These are phyloP conservation scores for Aphanomyces invadans DNA, from an alignment of 352 stramenopile species.

Conservation along the genomic window DNA sequence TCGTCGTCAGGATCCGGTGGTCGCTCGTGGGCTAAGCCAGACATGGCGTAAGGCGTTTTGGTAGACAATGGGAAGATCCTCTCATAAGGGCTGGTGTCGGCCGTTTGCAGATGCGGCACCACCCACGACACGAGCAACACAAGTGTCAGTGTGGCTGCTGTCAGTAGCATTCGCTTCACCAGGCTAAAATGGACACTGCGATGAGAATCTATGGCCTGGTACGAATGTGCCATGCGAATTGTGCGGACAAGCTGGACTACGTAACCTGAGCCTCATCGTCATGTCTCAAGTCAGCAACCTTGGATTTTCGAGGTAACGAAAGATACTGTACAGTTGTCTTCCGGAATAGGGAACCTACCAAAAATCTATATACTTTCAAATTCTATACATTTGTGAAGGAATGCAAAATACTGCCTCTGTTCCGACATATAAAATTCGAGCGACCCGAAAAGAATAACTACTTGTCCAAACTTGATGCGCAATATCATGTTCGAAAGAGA, in stretches of 20 bases:
- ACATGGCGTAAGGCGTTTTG: not conserved
- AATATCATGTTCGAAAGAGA: not conserved
- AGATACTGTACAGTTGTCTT: no score
- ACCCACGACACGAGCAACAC: not conserved
- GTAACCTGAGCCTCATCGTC: no score
- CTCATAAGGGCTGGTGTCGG: no score
- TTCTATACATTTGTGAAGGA: no score
- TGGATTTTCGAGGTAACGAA: no score
- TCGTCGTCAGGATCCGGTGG: not conserved
- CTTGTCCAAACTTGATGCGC: not conserved
- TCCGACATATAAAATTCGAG: not conserved
- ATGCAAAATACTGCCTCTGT: slow-evolving; percentile 1
- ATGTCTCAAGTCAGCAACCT: no score
- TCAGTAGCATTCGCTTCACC: not conserved
- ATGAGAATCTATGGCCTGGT: not conserved
- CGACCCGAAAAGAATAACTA: not conserved
- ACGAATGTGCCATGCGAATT: not conserved
- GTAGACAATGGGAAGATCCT: not conserved
- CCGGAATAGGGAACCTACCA: no score
- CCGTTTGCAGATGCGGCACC: no score
- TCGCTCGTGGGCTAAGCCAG: not conserved
- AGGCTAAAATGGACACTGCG: not conserved
- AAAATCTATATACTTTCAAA: no score
- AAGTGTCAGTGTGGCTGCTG: not conserved
- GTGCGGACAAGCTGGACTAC: no score